A percentile compares a stretch with the other conserved stretches of the same genome.
These are phyloP conservation scores for Geosiphon pyriformis DNA, from an alignment of 192 early-diverging fungal species.

Conservation along the genomic window DNA sequence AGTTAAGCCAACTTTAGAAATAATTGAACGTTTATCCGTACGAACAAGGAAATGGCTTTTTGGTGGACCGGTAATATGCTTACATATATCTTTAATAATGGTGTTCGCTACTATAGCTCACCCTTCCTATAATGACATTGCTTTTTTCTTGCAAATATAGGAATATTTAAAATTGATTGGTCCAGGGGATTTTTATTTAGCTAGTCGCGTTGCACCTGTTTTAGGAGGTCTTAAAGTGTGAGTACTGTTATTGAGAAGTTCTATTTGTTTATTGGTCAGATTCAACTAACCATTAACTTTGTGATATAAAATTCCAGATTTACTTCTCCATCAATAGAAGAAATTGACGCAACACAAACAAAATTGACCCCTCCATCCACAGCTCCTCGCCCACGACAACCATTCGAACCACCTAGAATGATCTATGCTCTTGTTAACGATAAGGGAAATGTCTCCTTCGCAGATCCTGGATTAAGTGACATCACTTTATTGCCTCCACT, in stretches of 20 bases:
- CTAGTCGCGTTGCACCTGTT: slow-evolving; percentile 40
- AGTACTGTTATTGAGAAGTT: too few relatives aligned
- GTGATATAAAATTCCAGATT: background rate
- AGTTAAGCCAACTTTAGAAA: slow-evolving; percentile 33
- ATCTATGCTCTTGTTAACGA: slow-evolving; percentile 9
- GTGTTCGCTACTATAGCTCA: background rate
- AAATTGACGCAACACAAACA: slow-evolving; percentile 11
- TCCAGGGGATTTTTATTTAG: slow-evolving; percentile 60
- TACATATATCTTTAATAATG: slow-evolving; percentile 2
- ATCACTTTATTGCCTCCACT: slow-evolving; percentile 4
- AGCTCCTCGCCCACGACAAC: background rate
- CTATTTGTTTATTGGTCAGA: background rate
- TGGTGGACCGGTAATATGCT: slow-evolving; percentile 35
- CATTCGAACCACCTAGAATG: slow-evolving; percentile 14
- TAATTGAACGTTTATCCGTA: slow-evolving; percentile 19
- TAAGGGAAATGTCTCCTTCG: slow-evolving; percentile 11
- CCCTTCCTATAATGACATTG: background rate
- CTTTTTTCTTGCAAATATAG: slow-evolving; percentile 18
- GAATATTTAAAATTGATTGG: slow-evolving; percentile 53
- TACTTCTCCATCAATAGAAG: slow-evolving; percentile 23
- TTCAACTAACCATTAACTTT: background rate
- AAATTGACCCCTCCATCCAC: background rate
- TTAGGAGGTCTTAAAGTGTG: slow-evolving; percentile 11
- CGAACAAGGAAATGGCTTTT: slow-evolving; percentile 30
- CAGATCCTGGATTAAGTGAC: background rate